Evolutionary conservation across 2,329 filamentous ascomycete species (phyloP), one percentile per base, ranked within the genome.

Genomic region (Alternaria conjuncta): DNA sequence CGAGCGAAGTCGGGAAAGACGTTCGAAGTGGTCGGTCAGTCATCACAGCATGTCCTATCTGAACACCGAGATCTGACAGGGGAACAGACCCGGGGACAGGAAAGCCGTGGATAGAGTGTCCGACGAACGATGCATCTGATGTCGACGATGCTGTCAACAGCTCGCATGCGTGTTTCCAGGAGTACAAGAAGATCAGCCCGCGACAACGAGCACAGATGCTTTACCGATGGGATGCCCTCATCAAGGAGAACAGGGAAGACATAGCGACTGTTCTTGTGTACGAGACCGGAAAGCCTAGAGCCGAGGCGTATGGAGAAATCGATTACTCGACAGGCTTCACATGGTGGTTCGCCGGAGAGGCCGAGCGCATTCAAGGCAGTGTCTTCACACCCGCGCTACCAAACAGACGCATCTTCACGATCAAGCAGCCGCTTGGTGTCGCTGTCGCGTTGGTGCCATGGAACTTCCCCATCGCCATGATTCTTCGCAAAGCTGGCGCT

Each of bases 361-460:
- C 87, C 73, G 82, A 89, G 77, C 82, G 88, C 32, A 85, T 90
- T n/a, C 84, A 86, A 25, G 91, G 91, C 15, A 85, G 85, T 0
- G 84, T 90, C 5, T 86, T 87, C 49, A 83, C 84, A 0, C 85
- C 89, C 1, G 82, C 90, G 0, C 80, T 87, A 0, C 87, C 91
- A 0, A 87, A 88, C 30, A 83, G 91, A 6, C 84, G 91, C 12
- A 84, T 89, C 3, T 87, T 94, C 64, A 91, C 89, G 0, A 86
- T 94, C 70, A 94, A 94, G 82, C 90, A 92, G 78, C 90, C 90
- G 1, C 85, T 92, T 62, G 90, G 90, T 59, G 89, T 92, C 11
- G 84, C 87, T 0, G 90, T 86, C 0, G 90, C 90, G 0, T 80
- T 93, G 15, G 89, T 92, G 2, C 90, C 90, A 5, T 92, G 90